Conservation (phyloP, 2,329 filamentous ascomycete species). For the Stemphylium vesicarium region DNA sequence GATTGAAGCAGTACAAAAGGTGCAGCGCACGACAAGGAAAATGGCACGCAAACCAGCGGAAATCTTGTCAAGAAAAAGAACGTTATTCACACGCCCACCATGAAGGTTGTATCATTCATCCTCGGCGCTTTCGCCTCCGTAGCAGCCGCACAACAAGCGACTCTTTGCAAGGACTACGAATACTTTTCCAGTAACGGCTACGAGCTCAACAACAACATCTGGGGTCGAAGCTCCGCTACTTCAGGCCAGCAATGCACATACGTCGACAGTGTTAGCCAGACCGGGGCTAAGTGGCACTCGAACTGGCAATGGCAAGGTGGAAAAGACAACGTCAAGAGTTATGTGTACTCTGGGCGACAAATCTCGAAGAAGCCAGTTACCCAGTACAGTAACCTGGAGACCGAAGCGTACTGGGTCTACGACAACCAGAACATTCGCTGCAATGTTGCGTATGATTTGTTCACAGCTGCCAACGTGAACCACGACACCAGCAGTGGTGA, state of each 20-base stretch:
- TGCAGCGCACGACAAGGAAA: not conserved
- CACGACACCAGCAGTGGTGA: conserved; percentile 33
- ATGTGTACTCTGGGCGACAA: conserved; percentile 28
- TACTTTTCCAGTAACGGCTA: conserved; percentile 31
- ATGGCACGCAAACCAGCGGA: not conserved
- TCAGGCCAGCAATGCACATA: conserved; percentile 28
- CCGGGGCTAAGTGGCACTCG: conserved; percentile 24
- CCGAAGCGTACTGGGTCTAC: conserved; percentile 29
- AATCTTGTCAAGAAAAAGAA: not conserved
- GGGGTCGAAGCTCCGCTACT: conserved; percentile 25
- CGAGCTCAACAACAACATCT: conserved; percentile 35
- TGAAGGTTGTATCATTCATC: conserved; percentile 12
- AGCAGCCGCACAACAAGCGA: conserved; percentile 7
- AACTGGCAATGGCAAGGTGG: conserved; percentile 28
- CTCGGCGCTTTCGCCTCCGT: conserved; percentile 10
- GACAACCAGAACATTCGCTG: conserved; percentile 21
- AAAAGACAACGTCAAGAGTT: conserved; percentile 34
- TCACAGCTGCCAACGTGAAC: conserved; percentile 29
- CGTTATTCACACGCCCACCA: not conserved
- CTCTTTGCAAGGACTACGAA: conserved; percentile 27
- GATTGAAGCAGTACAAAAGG: conserved; percentile 6
- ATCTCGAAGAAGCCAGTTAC: conserved; percentile 24
- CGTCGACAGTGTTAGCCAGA: conserved; percentile 20
- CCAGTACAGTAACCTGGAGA: conserved; percentile 28
- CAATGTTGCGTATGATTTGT: conserved; percentile 39